Percentiles rank a stretch among this genome's conserved stretches.
phyloP scores from a whole-genome alignment of 1,139 yeast species.

The Hanseniaspora gamundiae region DNA sequence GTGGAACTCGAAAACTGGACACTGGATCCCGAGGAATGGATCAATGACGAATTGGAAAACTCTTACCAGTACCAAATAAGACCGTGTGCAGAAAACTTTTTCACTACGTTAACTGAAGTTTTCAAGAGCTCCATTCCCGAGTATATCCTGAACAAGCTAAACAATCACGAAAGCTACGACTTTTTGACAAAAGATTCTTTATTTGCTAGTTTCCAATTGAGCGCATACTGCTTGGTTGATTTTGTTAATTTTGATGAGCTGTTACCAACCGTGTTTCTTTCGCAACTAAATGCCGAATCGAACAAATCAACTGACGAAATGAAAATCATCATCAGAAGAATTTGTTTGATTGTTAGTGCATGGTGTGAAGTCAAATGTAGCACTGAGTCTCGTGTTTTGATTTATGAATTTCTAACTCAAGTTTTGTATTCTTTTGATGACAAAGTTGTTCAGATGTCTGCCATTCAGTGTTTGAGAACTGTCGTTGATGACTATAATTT shows the following conservation, averaged over 20 bases:
- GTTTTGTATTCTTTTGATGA: conserved; percentile 34
- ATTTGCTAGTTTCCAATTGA: conserved; percentile 68
- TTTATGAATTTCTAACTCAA: conserved; percentile 43
- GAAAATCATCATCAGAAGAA: conserved; percentile 62
- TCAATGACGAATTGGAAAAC: conserved; percentile 62
- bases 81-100: conserved; percentile 81
- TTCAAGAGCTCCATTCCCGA: conserved; percentile 53
- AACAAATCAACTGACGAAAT: conserved; percentile 20
- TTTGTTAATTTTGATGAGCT: conserved; percentile 52
- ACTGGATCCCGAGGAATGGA: conserved; percentile 86
- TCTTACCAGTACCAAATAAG: conserved; percentile 80
- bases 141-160: conserved; percentile 51
- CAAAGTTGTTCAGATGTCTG: conserved; percentile 61
- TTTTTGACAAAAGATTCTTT: conserved; percentile 68
- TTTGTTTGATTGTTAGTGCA: conserved; percentile 63
- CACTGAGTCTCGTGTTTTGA: conserved; percentile 41
- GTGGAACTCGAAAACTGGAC: conserved; percentile 73
- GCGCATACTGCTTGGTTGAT: conserved; percentile 54
- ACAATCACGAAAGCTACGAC: conserved; percentile 35
- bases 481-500: conserved; percentile 84
- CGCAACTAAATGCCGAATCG: conserved; percentile 36
- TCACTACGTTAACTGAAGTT: conserved; percentile 56
- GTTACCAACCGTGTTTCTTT: conserved; percentile 47
- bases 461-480: conserved; percentile 57
- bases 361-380: conserved; percentile 68